Evolutionary conservation across 805 yeast species (phyloP).

Genomic region (Hanseniaspora guilliermondii): DNA sequence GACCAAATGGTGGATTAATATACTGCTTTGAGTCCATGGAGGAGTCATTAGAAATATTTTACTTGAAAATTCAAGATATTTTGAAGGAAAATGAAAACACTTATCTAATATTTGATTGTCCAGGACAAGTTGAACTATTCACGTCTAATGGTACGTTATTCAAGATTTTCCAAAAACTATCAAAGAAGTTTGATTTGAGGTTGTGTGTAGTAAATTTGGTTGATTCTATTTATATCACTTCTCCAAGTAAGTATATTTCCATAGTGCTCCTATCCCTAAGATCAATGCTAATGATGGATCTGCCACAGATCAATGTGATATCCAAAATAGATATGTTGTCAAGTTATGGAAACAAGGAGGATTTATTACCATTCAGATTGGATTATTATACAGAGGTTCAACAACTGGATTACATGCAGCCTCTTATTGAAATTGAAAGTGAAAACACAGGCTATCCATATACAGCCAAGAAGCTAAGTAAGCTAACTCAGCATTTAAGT

Average conservation of each 20-base stretch:
- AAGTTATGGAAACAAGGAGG: slow-evolving; percentile 42
- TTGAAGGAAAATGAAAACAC: slow-evolving; percentile 42
- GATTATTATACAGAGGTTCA: slow-evolving; percentile 89
- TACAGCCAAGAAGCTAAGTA: slow-evolving; percentile 48
- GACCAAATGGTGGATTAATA: slow-evolving; percentile 85
- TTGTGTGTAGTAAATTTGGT: slow-evolving; percentile 75
- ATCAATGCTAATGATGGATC: slow-evolving; percentile 81
- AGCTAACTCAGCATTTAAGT: slow-evolving; percentile 62
- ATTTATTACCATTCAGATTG: slow-evolving; percentile 59
- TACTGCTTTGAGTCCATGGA: slow-evolving; percentile 65
- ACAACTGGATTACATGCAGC: slow-evolving; percentile 57
- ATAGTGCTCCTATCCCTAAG: slow-evolving; percentile 67
- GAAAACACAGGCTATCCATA: slow-evolving; percentile 33
- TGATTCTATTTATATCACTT: slow-evolving; percentile 68
- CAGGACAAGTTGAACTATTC: slow-evolving; percentile 92
- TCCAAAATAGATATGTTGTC: slow-evolving; percentile 78
- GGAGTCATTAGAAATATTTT: slow-evolving; percentile 45
- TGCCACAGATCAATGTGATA: slow-evolving; percentile 87
- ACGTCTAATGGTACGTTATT: slow-evolving; percentile 74
- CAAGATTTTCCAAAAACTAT: slow-evolving; percentile 52
- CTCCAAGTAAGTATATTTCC: slow-evolving; percentile 83
- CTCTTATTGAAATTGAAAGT: slow-evolving; percentile 59
- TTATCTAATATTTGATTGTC: slow-evolving; percentile 75
- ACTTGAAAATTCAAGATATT: slow-evolving; percentile 43
- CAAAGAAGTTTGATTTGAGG: slow-evolving; percentile 54